These are phyloP conservation scores for Saccharomycopsis fibuligera DNA, from an alignment of 805 yeast genomes.

Conservation along the genomic window DNA sequence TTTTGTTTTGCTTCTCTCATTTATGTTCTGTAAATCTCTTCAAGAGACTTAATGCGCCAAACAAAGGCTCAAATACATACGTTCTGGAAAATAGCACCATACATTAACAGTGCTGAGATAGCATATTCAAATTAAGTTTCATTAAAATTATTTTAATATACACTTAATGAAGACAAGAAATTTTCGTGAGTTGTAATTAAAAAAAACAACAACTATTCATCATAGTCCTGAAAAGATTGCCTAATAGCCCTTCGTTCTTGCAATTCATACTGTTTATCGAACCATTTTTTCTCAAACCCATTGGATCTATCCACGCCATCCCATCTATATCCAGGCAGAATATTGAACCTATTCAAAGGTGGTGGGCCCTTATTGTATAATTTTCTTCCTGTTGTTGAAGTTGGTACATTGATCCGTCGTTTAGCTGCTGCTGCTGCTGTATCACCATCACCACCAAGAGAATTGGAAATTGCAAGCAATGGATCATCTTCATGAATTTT, in stretches of 20 bases:
- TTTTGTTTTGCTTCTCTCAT: too few relatives aligned
- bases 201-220: not conserved
- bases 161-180: too few relatives aligned
- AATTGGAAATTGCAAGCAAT: conserved; percentile 20
- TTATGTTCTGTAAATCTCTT: too few relatives aligned
- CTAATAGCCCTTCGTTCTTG: conserved; percentile 1
- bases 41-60: too few relatives aligned
- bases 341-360: conserved; percentile 67
- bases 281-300: conserved; percentile 71
- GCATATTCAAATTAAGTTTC: too few relatives aligned
- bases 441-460: conserved; percentile 25
- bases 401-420: conserved; percentile 17
- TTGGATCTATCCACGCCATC: conserved; percentile 87
- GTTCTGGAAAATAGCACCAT: too few relatives aligned
- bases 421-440: not conserved
- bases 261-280: conserved; percentile 27
- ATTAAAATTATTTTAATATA: too few relatives aligned
- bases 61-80: too few relatives aligned
- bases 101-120: too few relatives aligned
- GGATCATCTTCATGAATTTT: conserved; percentile 18
- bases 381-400: conserved; percentile 40
- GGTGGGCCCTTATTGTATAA: conserved; percentile 38
- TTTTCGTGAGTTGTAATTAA: too few relatives aligned
- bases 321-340: conserved; percentile 81
- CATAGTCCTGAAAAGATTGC: not conserved